A percentile compares a stretch with the other conserved stretches of the same genome.
These are phyloP conservation scores for Candida caryicola DNA, from an alignment of 805 yeast genomes.

Conservation along the genomic window DNA sequence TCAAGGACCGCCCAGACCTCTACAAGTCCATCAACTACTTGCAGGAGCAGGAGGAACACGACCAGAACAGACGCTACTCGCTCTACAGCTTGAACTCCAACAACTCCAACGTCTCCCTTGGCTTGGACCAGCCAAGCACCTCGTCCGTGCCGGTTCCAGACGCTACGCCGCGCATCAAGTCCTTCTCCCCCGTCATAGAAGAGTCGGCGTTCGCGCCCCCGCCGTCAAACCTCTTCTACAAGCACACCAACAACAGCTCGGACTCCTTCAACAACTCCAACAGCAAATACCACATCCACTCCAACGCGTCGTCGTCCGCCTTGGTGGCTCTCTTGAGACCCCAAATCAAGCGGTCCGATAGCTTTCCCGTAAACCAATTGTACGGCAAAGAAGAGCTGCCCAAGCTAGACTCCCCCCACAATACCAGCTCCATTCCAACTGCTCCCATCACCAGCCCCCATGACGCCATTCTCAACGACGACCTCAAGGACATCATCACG, in stretches of 20 bases:
- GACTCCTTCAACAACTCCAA: conserved; percentile 13
- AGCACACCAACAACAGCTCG: conserved; percentile 16
- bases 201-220: conserved; percentile 4
- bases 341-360: conserved; percentile 33
- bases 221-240: conserved; percentile 9
- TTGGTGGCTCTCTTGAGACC: conserved; percentile 45
- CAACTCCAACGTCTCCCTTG: conserved; percentile 6
- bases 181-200: neutral
- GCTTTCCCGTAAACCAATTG: conserved; percentile 26
- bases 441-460: neutral
- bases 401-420: neutral
- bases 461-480: conserved; percentile 31
- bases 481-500: conserved; percentile 47
- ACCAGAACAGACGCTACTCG: neutral
- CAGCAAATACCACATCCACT: conserved; percentile 22
- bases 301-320: conserved; percentile 48
- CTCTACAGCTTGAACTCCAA: conserved; percentile 11
- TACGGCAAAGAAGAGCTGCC: conserved; percentile 6
- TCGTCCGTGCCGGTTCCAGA: neutral
- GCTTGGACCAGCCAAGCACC: neutral
- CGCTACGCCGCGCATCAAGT: neutral
- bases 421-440: neutral
- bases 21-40: conserved; percentile 22
- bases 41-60: conserved; percentile 1
- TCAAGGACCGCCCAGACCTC: conserved; percentile 60